Conservation (phyloP, 2,329 filamentous ascomycete species). For the Pseudocercospora fuligena region DNA sequence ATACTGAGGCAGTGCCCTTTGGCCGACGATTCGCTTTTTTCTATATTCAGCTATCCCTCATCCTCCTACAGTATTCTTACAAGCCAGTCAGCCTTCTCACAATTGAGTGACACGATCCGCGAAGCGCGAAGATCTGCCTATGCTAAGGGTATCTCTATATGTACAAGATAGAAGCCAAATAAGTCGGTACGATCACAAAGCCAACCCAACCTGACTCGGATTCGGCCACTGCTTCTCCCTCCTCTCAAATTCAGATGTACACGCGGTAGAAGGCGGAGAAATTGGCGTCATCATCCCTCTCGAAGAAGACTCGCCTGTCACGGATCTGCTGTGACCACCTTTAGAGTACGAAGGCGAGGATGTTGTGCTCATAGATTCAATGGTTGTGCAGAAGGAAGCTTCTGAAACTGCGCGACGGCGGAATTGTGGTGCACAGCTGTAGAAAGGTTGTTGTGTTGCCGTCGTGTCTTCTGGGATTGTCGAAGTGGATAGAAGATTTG, state of each 20-base stretch:
- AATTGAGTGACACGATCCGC: neutral
- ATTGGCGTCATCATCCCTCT: conserved; percentile 19
- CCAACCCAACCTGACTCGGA: conserved; percentile 27
- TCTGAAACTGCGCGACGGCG: conserved; percentile 27
- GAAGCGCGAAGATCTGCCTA: neutral
- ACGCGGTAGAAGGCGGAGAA: conserved; percentile 24
- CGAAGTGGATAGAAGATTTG: conserved; percentile 29
- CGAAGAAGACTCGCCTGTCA: conserved; percentile 25
- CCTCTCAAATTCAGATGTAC: conserved; percentile 20
- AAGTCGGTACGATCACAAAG: conserved; percentile 17
- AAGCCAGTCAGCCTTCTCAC: neutral
- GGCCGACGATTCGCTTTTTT: too few species aligned
- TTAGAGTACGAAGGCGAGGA: conserved; percentile 32
- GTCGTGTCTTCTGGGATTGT: conserved; percentile 3
- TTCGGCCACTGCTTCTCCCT: conserved; percentile 13
- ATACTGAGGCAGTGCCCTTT: too few species aligned
- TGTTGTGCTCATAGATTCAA: conserved; percentile 26
- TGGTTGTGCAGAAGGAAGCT: conserved; percentile 29
- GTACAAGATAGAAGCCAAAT: conserved; percentile 11
- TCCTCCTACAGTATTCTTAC: neutral
- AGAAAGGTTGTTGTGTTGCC: conserved; percentile 29
- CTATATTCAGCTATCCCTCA: neutral
- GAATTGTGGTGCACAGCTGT: conserved; percentile 23
- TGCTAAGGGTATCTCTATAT: conserved; percentile 24
- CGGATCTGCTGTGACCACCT: conserved; percentile 34